Conservation (phyloP, 495 filamentous ascomycete species). For the Lophium mytilinum region DNA sequence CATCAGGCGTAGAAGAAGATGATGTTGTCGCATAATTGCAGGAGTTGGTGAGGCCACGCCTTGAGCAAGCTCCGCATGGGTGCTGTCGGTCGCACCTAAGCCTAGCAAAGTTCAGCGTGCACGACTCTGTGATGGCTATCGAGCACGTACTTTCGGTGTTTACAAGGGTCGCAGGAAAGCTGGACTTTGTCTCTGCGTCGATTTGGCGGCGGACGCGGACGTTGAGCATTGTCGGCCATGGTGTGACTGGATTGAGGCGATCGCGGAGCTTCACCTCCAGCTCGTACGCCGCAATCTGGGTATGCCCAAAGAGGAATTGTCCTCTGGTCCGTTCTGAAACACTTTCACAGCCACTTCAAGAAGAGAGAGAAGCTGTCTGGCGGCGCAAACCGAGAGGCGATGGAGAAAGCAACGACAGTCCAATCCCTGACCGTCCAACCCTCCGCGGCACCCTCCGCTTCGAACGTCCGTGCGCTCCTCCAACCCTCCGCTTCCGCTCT, state of each 20-base stretch:
- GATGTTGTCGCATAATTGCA: background rate
- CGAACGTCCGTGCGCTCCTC: no score
- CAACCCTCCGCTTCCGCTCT: no score
- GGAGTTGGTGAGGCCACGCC: background rate
- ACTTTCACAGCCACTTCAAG: no score
- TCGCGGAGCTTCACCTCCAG: no score
- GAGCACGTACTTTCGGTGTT: constrained; percentile 26
- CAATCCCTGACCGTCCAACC: no score
- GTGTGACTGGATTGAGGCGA: constrained; percentile 1
- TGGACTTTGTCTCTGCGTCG: constrained; percentile 15
- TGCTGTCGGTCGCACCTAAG: background rate
- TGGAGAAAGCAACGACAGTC: no score
- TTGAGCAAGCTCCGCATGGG: background rate
- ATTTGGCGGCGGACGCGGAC: constrained; percentile 5
- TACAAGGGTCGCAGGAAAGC: constrained; percentile 27
- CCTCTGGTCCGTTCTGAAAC: no score
- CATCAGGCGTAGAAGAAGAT: background rate
- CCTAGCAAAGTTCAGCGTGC: background rate
- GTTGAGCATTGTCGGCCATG: constrained; percentile 2
- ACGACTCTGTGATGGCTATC: background rate
- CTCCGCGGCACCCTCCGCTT: no score
- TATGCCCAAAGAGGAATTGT: no score
- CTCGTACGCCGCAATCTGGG: no score
- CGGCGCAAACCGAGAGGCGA: no score
- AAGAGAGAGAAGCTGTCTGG: no score